Evolutionary conservation across 1,284 basidiomycete species (phyloP), one percentile per base, ranked within the genome.

Genomic region (Tylopilus sp.): DNA sequence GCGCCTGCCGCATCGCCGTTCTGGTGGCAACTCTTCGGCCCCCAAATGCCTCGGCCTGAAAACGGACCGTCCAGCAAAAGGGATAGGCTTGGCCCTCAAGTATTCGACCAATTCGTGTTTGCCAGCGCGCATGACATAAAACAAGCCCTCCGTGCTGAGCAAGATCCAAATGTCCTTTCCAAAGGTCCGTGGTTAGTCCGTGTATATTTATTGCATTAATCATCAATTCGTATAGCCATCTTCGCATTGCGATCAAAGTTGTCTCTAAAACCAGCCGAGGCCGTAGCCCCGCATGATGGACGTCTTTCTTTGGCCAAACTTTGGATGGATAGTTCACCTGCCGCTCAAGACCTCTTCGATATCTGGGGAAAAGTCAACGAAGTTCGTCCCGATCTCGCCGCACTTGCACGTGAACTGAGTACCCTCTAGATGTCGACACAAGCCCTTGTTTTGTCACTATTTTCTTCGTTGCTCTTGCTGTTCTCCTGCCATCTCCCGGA

Each of bases 401-500:
- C 26, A 14, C 15, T 50, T 46, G 45, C 7, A 45, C 34, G 7
- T 26, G 15, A 37, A 52, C 54, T 54, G 56, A 56, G 24, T 26
- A 34, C 42, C 30, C 35, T 49, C 41, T 28, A 82, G 68, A 68
- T 69, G 8, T 64, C 73, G 2, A 59, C 75, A 9, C 63, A 75
- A 26, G 64, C 76, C 0, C 63, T 78, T 2, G 55, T 83, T 21
- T 53, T 81, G 1, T 79, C 81, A 1, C 58, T 82, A 0, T 60
- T 89, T 5, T 73, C 83, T 0, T 73, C 76, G 0, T 56, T 87
- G 14, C 59, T 91, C 47, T 73, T 67, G 3, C 66, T 90, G 1
- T 69, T 86, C 15, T 81, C 85, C 3, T 71, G 73, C 2, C 84
- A 89, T 50, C 83, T 85, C 54, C 74, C 78, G 0, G 77, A 80